Conservation (phyloP, 305 asterid species). For the Fraxinus sp. region DNA sequence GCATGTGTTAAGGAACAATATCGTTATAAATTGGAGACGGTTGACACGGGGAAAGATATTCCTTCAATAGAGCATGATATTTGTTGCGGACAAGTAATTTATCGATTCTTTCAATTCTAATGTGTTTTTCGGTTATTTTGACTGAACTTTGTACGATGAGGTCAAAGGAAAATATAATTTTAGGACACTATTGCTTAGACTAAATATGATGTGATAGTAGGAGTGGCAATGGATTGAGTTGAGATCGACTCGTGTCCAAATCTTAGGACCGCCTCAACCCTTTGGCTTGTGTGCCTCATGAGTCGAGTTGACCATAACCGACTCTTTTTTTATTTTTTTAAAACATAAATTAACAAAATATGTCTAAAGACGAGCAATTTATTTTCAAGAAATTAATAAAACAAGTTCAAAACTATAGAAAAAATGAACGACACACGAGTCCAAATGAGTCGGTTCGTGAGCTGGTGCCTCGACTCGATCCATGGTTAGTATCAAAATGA, state of each 20-base stretch:
- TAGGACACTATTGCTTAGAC: background rate
- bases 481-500: background rate
- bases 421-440: background rate
- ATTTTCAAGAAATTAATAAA: too few species aligned
- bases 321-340: background rate
- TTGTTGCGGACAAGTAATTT: background rate
- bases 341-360: background rate
- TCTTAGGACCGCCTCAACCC: background rate
- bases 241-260: background rate
- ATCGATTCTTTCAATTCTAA: background rate
- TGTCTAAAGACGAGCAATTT: background rate
- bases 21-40: background rate
- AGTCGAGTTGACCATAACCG: background rate
- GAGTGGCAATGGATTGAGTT: background rate
- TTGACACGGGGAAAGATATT: background rate
- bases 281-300: background rate
- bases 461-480: background rate
- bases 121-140: background rate
- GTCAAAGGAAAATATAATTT: background rate
- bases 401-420: too few species aligned
- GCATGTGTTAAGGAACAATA: background rate
- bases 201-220: background rate
- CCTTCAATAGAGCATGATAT: background rate
- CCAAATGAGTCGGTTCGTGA: background rate
- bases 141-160: background rate